Evolutionary conservation across 2,329 filamentous ascomycete species (phyloP), one percentile per base, ranked within the genome.

Genomic region (Fonsecaea monophora): DNA sequence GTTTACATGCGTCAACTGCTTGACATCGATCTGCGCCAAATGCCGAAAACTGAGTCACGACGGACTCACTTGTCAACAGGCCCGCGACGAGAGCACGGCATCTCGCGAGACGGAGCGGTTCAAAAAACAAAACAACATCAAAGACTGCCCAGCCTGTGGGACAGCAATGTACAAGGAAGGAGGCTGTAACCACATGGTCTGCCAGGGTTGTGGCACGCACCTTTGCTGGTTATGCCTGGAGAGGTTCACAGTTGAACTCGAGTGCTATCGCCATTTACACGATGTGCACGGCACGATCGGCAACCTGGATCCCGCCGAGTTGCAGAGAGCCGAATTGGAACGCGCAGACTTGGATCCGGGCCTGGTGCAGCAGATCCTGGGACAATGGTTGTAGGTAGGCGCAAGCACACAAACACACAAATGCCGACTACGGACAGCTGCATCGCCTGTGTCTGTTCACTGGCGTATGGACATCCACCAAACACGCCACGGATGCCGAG

Each of bases 141-240:
- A 55, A 13, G 30, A 48, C n/a, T 63, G 60, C 38, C 60, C 60
- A n/a, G 63, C 60, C 10, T 67, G 64, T 18, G 53, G 35, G 1
- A 53, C 38, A 2, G 15, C 53, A 8, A 63, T 96, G 53, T 90
- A 95, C 77, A 80, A 92, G 59, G 89, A 89, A 72, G 90, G 94
- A 76, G 92, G 92, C 54, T 92, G 90, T 78, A 93, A 94, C 78
- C 92, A 94, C 76, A 94, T 96, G 86, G 92, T 87, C 25, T 96
- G 92, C 76, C 90, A 87, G 62, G 30, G 13, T 2, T 67, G 65
- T 50, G 37, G 25, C 6, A 34, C 35, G 12, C 53, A 60, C 37
- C 9, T 67, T 13, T 67, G 64, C 42, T 63, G 64, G 60, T 21
- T 50, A 5, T 63, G 60, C 55, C 13, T 60, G 30, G 37, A 38